Percentiles rank a stretch among this genome's conserved stretches.
phyloP scores from a whole-genome alignment of 306 rosid genomes.

The Amphicarpaea edgeworthii region DNA sequence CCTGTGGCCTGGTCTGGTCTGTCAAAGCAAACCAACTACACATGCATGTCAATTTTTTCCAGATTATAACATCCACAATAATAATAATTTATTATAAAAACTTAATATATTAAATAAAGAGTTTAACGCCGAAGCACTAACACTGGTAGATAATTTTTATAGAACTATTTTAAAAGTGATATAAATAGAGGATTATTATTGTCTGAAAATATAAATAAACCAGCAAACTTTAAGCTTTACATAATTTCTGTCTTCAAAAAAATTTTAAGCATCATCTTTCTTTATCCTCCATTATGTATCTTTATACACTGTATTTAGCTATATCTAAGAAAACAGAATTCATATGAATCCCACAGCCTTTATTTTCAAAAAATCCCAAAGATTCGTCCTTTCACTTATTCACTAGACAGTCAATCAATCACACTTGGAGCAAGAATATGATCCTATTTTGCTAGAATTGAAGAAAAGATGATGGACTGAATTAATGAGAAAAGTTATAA shows the following conservation, averaged over 20 bases:
- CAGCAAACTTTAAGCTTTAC: neutral
- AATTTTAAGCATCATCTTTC: neutral
- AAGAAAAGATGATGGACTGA: neutral
- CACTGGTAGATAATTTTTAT: no score
- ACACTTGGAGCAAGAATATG: neutral
- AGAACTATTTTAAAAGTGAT: no score
- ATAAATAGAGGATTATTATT: no score
- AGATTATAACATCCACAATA: conserved; percentile 42
- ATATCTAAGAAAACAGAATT: neutral
- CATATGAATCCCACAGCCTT: conserved; percentile 1
- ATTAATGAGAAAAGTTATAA: neutral
- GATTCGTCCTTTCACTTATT: neutral
- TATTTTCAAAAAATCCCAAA: neutral
- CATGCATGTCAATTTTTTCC: conserved; percentile 34
- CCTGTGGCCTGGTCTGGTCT: conserved; percentile 43
- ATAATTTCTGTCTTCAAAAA: conserved; percentile 30
- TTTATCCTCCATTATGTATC: neutral
- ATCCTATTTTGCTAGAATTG: conserved; percentile 1
- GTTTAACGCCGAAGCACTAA: no score
- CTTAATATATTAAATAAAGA: neutral
- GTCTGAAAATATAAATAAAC: no score
- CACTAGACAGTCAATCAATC: neutral
- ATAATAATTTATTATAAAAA: conserved; percentile 7
- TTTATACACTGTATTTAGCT: neutral
- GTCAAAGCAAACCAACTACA: conserved; percentile 43